Evolutionary conservation across 129 eudicot genomes (phyloP).

Genomic region (Ambrosia artemisiifolia): DNA sequence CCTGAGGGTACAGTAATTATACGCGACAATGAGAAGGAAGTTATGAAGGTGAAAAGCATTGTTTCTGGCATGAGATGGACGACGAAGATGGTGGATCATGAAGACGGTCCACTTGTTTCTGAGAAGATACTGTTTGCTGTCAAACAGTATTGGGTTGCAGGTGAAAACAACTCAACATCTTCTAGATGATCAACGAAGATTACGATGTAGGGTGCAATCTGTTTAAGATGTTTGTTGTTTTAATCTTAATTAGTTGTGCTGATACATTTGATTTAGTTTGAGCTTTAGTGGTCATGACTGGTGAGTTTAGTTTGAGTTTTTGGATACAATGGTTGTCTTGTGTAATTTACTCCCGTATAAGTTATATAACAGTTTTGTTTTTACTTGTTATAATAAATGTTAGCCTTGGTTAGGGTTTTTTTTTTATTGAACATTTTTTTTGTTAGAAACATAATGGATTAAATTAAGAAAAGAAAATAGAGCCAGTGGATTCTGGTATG

Average conservation of each 20-base stretch:
- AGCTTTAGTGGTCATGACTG: conserved; percentile 15
- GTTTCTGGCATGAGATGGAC: conserved; percentile 73
- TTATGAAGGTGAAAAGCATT: conserved; percentile 49
- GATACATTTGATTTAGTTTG: conserved; percentile 7
- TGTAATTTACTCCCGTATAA: conserved; percentile 5
- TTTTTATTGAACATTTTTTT: not conserved
- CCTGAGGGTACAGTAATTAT: conserved; percentile 82
- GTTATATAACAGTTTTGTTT: conserved; percentile 1
- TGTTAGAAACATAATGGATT: no score
- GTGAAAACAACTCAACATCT: conserved; percentile 49
- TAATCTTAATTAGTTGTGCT: conserved; percentile 9
- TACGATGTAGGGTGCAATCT: not conserved
- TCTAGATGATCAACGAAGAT: conserved; percentile 16
- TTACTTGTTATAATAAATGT: not conserved
- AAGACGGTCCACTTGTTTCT: conserved; percentile 57
- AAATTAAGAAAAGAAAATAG: no score
- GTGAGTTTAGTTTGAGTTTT: conserved; percentile 22
- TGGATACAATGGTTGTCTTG: conserved; percentile 5
- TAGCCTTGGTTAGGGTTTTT: not conserved
- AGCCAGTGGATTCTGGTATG: not conserved
- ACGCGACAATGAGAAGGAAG: conserved; percentile 49
- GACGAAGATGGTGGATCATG: conserved; percentile 57
- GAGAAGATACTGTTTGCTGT: conserved; percentile 67
- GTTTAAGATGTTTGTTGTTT: conserved; percentile 11
- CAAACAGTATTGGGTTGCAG: conserved; percentile 68